phyloP scores from a whole-genome alignment of 306 rosid genomes.

The Gillenia trifoliata region DNA sequence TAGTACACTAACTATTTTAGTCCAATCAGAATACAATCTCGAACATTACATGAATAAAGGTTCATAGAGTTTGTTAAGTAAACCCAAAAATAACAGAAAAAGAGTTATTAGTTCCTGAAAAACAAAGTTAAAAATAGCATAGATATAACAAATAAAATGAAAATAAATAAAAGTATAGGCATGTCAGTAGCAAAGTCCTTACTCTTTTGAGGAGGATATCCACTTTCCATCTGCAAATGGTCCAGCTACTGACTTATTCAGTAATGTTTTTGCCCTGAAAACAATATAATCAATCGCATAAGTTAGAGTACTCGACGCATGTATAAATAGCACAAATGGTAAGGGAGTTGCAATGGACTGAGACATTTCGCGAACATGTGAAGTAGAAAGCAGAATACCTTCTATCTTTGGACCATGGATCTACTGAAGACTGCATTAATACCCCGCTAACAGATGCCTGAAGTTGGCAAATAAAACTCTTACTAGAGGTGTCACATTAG shows the following conservation, averaged over 20 bases:
- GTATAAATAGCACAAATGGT: conserved; percentile 7
- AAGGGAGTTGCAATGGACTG: background rate
- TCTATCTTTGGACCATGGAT: conserved; percentile 36
- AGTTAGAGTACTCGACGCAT: conserved; percentile 16
- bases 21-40: background rate
- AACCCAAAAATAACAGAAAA: background rate
- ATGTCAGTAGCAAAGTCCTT: conserved; percentile 20
- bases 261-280: conserved; percentile 36
- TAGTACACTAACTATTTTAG: background rate
- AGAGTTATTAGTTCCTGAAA: conserved; percentile 1
- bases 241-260: conserved; percentile 31
- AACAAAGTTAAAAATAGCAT: conserved; percentile 1
- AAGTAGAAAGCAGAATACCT: conserved; percentile 43
- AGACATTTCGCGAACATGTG: background rate
- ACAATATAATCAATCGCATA: conserved; percentile 8
- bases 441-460: conserved; percentile 50
- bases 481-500: background rate
- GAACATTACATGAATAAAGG: background rate
- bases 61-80: conserved; percentile 4
- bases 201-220: conserved; percentile 32
- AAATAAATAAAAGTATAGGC: background rate
- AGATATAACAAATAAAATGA: conserved; percentile 1
- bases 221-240: conserved; percentile 25
- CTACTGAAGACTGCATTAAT: conserved; percentile 37
- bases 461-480: conserved; percentile 7